Conservation (phyloP, 2,329 filamentous ascomycete species). For the Atkinsonella texensis region DNA sequence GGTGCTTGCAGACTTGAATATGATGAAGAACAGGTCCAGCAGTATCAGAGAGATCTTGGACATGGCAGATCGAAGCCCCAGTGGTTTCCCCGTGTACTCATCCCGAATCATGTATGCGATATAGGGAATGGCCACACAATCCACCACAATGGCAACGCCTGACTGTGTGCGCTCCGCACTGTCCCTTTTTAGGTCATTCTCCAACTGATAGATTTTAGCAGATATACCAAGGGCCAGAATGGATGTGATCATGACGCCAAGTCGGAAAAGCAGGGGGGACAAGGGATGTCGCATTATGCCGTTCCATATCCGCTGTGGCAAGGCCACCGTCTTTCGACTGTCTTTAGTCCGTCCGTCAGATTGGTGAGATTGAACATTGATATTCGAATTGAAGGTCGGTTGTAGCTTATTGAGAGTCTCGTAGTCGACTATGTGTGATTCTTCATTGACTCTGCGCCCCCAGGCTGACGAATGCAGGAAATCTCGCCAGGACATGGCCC, state of each 20-base stretch:
- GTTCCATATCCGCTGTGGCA: constrained; percentile 49
- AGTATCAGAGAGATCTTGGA: constrained; percentile 85
- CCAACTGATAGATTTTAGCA: constrained; percentile 56
- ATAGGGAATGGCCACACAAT: constrained; percentile 80
- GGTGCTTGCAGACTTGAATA: constrained; percentile 90
- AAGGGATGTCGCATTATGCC: constrained; percentile 69
- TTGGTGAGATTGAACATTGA: constrained; percentile 20
- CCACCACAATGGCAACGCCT: constrained; percentile 79
- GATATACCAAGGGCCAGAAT: constrained; percentile 70
- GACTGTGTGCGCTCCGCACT: constrained; percentile 59
- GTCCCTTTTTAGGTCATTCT: constrained; percentile 29
- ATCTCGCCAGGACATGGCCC: constrained; percentile 36
- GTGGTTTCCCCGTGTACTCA: constrained; percentile 87
- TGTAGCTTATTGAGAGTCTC: constrained; percentile 34
- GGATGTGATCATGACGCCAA: constrained; percentile 74
- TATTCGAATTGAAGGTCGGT: constrained; percentile 31
- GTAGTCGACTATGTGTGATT: constrained; percentile 34
- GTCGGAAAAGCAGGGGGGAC: constrained; percentile 71
- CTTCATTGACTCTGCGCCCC: constrained; percentile 33
- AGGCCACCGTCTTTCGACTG: constrained; percentile 17
- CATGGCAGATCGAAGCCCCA: constrained; percentile 71
- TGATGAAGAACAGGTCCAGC: constrained; percentile 90
- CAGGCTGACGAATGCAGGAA: constrained; percentile 43
- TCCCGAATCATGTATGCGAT: constrained; percentile 91
- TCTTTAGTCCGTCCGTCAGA: constrained; percentile 13